A percentile compares a stretch with the other conserved stretches of the same genome.
Conservation (phyloP, 108 stramenopile species). For the Cyclotella sp. region DNA sequence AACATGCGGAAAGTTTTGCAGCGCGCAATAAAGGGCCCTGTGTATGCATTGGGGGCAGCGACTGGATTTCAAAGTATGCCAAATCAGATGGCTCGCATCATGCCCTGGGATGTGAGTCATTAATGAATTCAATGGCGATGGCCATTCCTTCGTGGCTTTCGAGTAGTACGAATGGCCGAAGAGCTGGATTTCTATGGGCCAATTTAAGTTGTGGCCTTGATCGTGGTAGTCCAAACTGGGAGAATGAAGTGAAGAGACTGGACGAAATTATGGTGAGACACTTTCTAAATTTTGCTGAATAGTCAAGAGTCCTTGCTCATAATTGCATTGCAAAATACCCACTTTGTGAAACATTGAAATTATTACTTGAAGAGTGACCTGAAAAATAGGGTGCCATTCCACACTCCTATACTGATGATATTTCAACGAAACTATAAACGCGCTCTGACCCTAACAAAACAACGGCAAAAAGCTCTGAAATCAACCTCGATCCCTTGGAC, state of each 20-base stretch:
- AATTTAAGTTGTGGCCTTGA: conserved; percentile 38
- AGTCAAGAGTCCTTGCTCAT: too few species aligned
- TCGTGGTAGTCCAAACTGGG: conserved; percentile 10
- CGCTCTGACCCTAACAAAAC: conserved; percentile 44
- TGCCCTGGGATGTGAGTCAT: conserved; percentile 63
- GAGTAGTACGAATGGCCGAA: conserved; percentile 35
- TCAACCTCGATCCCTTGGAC: conserved; percentile 66
- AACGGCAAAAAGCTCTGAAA: conserved; percentile 55
- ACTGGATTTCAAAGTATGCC: conserved; percentile 71
- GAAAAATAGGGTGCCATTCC: conserved; percentile 12
- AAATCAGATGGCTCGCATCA: conserved; percentile 60
- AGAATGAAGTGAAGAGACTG: conserved; percentile 29
- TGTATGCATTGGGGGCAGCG: conserved; percentile 70
- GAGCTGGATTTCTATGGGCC: conserved; percentile 74
- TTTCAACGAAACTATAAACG: conserved; percentile 61
- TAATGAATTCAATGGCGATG: conserved; percentile 60
- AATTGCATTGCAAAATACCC: background rate
- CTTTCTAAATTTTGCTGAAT: background rate
- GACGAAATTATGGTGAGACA: conserved; percentile 51
- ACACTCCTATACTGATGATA: conserved; percentile 61
- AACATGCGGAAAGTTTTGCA: conserved; percentile 19
- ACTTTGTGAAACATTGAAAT: background rate
- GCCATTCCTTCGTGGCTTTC: conserved; percentile 74
- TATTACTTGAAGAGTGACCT: conserved; percentile 23
- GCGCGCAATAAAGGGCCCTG: conserved; percentile 42